Evolutionary conservation across 352 stramenopile species (phyloP), one percentile per base, ranked within the genome.

Genomic region (Phytophthora ohioensis): DNA sequence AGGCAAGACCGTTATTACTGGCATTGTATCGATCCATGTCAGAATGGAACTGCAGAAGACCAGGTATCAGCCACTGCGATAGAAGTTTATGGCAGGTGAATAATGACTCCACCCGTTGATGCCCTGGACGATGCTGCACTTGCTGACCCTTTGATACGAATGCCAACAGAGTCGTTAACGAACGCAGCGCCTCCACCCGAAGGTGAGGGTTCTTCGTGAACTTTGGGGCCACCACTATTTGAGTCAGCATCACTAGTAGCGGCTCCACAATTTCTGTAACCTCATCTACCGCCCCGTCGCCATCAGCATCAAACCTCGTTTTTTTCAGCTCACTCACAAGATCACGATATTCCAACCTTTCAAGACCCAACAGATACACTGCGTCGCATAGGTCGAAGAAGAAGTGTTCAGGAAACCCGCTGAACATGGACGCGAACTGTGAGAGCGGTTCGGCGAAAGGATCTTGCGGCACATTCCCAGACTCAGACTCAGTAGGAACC

Each of bases 21-120:
- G 72, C 60, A 53, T 91, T 85, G 75, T 94, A 94, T 38, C 69
- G 76, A 51, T 92, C 87, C 83, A 94, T 88, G 43, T 94, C 83
- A 13, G 78, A 72, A 63, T 94, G 84, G 58, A 92, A 94, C 17
- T 82, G 77, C 6, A 94, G 57, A 6, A 94, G 64, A 5, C 79
- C 78, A 41, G 58, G 63, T 38, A 89, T 76, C 13, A 85, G 48
- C 30, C 43, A 84, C 10, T 67, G 41, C 1, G 71, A 78, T 8
- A 94, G 70, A 3, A 92, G 46, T 21, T 61, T 15, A n/a, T 80
- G 80, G 1, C 56, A 59, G 17, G 81, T 64, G 41, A 94, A 85
- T 3, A 89, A 73, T 1, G 60, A 31, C 7, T 82, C 72, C 35
- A 87, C 54, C 1, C 73, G 47, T 3, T 61, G 32, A 62, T 80